phyloP scores from a whole-genome alignment of 768 basidiomycete species.

The Lactifluus subvellereus region DNA sequence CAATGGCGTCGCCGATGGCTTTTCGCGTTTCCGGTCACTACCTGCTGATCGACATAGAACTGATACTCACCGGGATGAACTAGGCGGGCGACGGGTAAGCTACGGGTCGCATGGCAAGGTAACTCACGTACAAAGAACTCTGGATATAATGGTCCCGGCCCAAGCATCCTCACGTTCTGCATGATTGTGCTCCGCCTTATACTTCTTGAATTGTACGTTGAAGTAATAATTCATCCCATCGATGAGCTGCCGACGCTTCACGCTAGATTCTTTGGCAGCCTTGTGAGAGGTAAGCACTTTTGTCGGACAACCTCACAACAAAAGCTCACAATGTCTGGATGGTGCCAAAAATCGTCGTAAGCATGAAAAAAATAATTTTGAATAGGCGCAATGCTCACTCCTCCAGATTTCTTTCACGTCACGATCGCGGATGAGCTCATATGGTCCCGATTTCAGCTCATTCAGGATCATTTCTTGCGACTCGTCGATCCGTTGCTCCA shows the following conservation, averaged over 20 bases:
- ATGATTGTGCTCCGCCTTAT: conserved; percentile 11
- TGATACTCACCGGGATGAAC: conserved; percentile 6
- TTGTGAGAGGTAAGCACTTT: conserved; percentile 3
- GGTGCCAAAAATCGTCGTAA: background rate
- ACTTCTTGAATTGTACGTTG: conserved; percentile 17
- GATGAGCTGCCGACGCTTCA: conserved; percentile 17
- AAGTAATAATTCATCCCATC: conserved; percentile 14
- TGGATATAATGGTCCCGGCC: conserved; percentile 12
- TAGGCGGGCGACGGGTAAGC: background rate
- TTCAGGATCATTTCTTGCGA: conserved; percentile 19
- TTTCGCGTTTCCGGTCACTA: background rate
- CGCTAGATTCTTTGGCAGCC: conserved; percentile 17
- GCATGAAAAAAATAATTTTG: background rate
- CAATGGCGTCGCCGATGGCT: conserved; percentile 21
- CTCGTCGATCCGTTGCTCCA: conserved; percentile 16
- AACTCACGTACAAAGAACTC: conserved; percentile 10
- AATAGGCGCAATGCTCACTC: background rate
- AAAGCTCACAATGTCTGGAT: background rate
- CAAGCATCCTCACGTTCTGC: conserved; percentile 18
- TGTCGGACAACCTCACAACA: background rate
- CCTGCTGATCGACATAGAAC: background rate
- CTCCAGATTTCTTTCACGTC: conserved; percentile 20
- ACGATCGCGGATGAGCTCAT: conserved; percentile 15
- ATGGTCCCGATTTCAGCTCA: conserved; percentile 19
- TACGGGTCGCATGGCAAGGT: background rate